A percentile compares a stretch with the other conserved stretches of the same genome.
phyloP scores from a whole-genome alignment of 345 rosid genomes.

The Salix suchowensis region DNA sequence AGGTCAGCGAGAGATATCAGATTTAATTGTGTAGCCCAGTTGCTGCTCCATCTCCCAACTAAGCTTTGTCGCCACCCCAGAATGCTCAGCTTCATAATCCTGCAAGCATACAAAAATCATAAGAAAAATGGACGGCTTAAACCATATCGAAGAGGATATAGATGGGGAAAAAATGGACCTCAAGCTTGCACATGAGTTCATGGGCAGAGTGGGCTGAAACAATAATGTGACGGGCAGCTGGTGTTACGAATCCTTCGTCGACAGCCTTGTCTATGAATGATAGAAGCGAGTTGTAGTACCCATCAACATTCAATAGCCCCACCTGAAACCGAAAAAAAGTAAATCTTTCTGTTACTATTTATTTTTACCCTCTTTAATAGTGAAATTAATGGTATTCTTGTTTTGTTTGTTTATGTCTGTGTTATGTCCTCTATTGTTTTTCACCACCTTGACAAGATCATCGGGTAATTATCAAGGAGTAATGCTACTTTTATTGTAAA shows the following conservation, averaged over 20 bases:
- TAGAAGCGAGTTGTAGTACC: slow-evolving; percentile 62
- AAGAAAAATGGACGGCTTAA: neutral
- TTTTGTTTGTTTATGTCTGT: neutral
- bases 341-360: neutral
- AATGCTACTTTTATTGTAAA: neutral
- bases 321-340: slow-evolving; percentile 35
- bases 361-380: neutral
- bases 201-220: slow-evolving; percentile 69
- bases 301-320: slow-evolving; percentile 70
- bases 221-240: slow-evolving; percentile 68
- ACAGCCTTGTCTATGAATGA: slow-evolving; percentile 80
- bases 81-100: slow-evolving; percentile 54
- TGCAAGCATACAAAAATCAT: slow-evolving; percentile 5
- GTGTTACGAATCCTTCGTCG: slow-evolving; percentile 69
- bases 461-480: neutral
- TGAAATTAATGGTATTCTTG: neutral
- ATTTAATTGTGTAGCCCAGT: slow-evolving; percentile 43
- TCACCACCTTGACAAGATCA: neutral
- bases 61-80: slow-evolving; percentile 44
- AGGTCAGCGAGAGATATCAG: slow-evolving; percentile 52
- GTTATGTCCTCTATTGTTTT: neutral
- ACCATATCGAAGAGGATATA: neutral
- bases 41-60: slow-evolving; percentile 70
- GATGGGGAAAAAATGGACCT: slow-evolving; percentile 27
- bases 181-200: slow-evolving; percentile 69